Base-by-base conservation (phyloP, 768 basidiomycete genomes). In the Boletus vinaceobasis region DNA sequence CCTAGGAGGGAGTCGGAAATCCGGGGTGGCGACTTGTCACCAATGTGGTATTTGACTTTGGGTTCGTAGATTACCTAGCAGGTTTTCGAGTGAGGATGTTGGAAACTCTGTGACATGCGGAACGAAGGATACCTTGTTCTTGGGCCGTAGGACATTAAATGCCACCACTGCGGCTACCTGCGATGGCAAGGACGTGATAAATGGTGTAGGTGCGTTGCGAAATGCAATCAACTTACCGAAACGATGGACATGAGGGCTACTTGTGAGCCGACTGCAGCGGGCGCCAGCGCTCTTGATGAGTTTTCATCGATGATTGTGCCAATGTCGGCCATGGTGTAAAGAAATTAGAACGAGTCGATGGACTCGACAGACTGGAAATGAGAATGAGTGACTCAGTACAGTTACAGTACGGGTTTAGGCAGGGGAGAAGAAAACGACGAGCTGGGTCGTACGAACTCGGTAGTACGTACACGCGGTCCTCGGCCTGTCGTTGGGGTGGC, bases 31-130 rank as follows among this genome's bases (percentile, higher is more conserved):
- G 79, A 75, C 68, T 91, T 91, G 71, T 83, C 71, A 39, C 86
- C 88, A 56, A 82, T 77, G 65, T 91, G 90, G 67, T 93, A 95
- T 71, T 95, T 95, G 72, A 91, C 84, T 74, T 95, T 97, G 58
- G 93, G 94, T 68, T 93, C 90, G 66, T 96, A 96, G 55, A 94
- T 84, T 57, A 91, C 82, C 92, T 92, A 55, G 43, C 5, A 17
- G 3, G 38, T n/a, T 13, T 23, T 39, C 19, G 26, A 35, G 26
- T 42, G 37, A 35, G 26, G 17, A 47, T 1, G 21, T 33, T 7
- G 26, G 11, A 6, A 21, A 14, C 29, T 19, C 13, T 7, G 32
- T 32, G 31, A 45, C 4, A 15, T 39, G 29, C 3, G 15, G n/a
- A 27, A 43, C 10, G 14, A 63, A 70, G 37, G 64, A 33, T 32